Conservation (phyloP, 192 early-diverging fungal genomes). For the Rhizoclosmatium globosum region DNA sequence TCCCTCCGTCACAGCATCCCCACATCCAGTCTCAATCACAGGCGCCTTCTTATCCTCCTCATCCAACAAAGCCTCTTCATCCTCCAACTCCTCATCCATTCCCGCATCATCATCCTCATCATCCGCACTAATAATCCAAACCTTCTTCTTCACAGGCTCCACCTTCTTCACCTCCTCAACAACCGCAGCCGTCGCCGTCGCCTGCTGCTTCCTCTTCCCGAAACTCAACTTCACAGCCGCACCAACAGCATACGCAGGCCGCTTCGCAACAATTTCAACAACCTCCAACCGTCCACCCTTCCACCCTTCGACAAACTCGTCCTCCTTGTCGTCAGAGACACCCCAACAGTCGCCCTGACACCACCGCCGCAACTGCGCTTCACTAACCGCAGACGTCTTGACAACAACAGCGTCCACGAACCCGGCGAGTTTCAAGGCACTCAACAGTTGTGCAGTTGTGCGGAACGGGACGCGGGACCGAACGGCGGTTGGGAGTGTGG, state of each 20-base stretch:
- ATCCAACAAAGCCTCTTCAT: constrained; percentile 87
- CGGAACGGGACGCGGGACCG: constrained; percentile 59
- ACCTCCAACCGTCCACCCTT: constrained; percentile 53
- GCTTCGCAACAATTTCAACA: constrained; percentile 62
- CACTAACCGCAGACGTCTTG: constrained; percentile 40
- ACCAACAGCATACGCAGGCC: constrained; percentile 89
- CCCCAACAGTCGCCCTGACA: constrained; percentile 51
- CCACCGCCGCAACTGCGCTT: constrained; percentile 50
- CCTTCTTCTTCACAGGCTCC: constrained; percentile 50
- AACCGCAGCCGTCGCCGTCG: constrained; percentile 15
- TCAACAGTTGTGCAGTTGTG: constrained; percentile 65
- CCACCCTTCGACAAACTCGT: constrained; percentile 55
- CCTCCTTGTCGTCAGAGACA: constrained; percentile 40
- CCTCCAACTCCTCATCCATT: constrained; percentile 87
- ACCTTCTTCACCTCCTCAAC: constrained; percentile 47
- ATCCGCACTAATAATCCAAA: constrained; percentile 79
- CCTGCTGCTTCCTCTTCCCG: constrained; percentile 66
- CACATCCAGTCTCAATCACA: constrained; percentile 38
- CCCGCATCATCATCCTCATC: constrained; percentile 83
- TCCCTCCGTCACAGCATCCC: constrained; percentile 63
- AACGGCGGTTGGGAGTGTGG: constrained; percentile 23
- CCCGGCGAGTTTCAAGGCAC: constrained; percentile 83
- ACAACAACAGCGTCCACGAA: constrained; percentile 74
- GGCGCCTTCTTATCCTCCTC: constrained; percentile 59
- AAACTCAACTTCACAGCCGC: constrained; percentile 81